phyloP scores from a whole-genome alignment of 345 rosid genomes.

The Fremontodendron californicum region DNA sequence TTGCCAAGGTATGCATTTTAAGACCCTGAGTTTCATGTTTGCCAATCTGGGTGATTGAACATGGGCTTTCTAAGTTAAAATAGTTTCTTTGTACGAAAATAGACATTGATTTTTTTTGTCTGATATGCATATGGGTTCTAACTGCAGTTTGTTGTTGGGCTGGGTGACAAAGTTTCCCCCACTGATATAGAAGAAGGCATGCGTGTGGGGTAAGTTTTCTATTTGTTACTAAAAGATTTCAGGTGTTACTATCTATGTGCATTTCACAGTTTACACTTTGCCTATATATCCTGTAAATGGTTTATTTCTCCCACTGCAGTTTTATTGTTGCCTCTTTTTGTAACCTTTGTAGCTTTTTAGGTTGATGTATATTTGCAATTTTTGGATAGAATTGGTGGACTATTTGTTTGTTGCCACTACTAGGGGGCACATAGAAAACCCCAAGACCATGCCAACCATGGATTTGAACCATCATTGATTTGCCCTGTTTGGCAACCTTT shows the following conservation, averaged over 20 bases:
- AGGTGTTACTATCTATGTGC: background rate
- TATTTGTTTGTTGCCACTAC: background rate
- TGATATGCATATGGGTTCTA: background rate
- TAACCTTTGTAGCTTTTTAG: background rate
- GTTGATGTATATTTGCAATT: background rate
- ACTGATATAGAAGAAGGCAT: constrained; percentile 78
- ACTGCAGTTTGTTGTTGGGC: constrained; percentile 70
- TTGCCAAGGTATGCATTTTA: constrained; percentile 47
- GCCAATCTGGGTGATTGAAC: background rate
- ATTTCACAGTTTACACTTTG: background rate
- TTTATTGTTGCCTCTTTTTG: background rate
- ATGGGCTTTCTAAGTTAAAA: background rate
- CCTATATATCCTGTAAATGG: background rate
- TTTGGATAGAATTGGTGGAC: background rate
- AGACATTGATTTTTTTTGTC: background rate
- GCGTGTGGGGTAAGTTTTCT: constrained; percentile 60
- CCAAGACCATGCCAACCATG: background rate
- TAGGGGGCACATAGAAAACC: background rate
- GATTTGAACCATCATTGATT: background rate
- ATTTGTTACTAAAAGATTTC: constrained; percentile 6
- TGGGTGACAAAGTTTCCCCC: constrained; percentile 77
- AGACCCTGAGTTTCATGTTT: background rate
- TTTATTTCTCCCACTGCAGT: background rate
- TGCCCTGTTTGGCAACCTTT: background rate
- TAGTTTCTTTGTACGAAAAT: background rate